Evolutionary conservation across 2,329 filamentous ascomycete genomes (phyloP).

Genomic region (Penicillium sp.): DNA sequence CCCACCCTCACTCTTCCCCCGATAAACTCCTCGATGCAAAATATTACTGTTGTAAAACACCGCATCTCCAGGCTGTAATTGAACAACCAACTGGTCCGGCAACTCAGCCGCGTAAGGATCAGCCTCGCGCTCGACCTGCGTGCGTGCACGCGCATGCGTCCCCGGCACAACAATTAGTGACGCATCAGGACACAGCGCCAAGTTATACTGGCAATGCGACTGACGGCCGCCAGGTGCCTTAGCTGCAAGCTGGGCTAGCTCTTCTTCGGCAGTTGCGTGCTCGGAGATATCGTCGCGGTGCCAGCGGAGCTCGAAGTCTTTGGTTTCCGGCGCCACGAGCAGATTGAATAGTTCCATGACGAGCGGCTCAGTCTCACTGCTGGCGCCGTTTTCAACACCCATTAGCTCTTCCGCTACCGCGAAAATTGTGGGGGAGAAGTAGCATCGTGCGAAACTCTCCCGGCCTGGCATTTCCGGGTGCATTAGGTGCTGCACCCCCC

Average conservation of each 20-base stretch:
- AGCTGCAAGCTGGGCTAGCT: conserved; percentile 58
- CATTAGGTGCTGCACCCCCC: conserved; percentile 84
- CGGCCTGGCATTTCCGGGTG: conserved; percentile 67
- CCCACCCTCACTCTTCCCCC: conserved; percentile 36
- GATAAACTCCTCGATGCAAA: conserved; percentile 51
- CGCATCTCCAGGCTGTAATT: conserved; percentile 69
- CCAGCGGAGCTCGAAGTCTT: conserved; percentile 74
- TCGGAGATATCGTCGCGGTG: conserved; percentile 79
- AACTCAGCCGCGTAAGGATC: conserved; percentile 62
- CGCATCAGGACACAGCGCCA: conserved; percentile 73
- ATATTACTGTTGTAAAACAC: conserved; percentile 93
- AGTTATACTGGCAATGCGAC: conserved; percentile 82
- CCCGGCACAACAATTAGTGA: conserved; percentile 75
- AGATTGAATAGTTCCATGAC: conserved; percentile 89
- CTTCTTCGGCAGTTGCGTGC: conserved; percentile 64
- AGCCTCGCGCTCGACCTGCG: conserved; percentile 65
- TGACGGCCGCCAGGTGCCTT: conserved; percentile 48
- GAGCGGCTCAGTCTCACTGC: conserved; percentile 58
- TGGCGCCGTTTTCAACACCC: conserved; percentile 35
- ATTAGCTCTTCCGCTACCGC: conserved; percentile 65
- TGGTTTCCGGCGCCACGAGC: conserved; percentile 66
- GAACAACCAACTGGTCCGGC: conserved; percentile 64
- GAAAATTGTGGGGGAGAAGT: conserved; percentile 68
- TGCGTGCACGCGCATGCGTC: conserved; percentile 69
- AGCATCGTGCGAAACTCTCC: conserved; percentile 62